Percentiles rank a stretch among this genome's conserved stretches.
These are phyloP conservation scores for Elaphomyces granulatus DNA, from an alignment of 495 filamentous ascomycete species.

Conservation along the genomic window DNA sequence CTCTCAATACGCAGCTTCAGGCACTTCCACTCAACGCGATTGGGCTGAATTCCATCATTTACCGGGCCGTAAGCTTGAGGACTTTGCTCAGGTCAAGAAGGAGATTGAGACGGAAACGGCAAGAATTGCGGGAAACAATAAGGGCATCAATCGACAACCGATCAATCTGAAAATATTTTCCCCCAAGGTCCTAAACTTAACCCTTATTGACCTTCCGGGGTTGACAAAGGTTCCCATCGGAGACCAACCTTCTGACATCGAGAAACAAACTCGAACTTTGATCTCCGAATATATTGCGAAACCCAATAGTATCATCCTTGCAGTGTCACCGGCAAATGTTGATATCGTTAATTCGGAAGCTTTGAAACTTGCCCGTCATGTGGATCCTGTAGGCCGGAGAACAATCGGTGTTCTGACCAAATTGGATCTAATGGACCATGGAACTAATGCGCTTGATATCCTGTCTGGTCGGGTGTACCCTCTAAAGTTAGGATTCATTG, in stretches of 20 bases:
- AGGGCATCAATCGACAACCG: constrained; percentile 92
- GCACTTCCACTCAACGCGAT: constrained; percentile 58
- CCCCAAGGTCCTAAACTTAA: constrained; percentile 90
- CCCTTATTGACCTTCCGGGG: constrained; percentile 88
- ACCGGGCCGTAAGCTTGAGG: constrained; percentile 75
- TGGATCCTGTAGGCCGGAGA: constrained; percentile 84
- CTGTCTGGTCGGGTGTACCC: constrained; percentile 93
- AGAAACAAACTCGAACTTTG: constrained; percentile 94
- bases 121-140: constrained; percentile 91
- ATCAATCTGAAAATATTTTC: constrained; percentile 99
- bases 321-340: constrained; percentile 95
- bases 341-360: constrained; percentile 98
- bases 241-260: constrained; percentile 94
- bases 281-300: constrained; percentile 99
- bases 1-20: constrained; percentile 53
- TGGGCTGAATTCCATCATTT: constrained; percentile 98
- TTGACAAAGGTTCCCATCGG: constrained; percentile 98
- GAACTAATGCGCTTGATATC: constrained; percentile 95
- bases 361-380: constrained; percentile 90
- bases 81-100: constrained; percentile 83
- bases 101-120: constrained; percentile 97
- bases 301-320: constrained; percentile 94
- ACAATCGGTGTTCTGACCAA: constrained; percentile 98
- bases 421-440: constrained; percentile 97
- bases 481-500: constrained; percentile 93